phyloP scores from a whole-genome alignment of 108 stramenopile genomes.

The Fragilaria radians region DNA sequence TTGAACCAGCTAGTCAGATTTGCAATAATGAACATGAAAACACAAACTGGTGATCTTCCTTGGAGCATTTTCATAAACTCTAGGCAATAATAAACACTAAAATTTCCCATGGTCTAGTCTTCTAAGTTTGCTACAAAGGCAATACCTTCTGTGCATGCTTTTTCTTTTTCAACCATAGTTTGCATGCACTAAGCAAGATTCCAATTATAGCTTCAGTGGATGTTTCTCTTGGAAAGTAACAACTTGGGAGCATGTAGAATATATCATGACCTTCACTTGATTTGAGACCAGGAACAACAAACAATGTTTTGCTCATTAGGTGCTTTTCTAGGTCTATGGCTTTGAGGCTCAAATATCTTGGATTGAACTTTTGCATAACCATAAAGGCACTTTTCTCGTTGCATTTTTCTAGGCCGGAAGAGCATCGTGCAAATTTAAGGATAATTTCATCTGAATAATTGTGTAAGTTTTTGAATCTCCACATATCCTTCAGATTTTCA shows the following conservation, averaged over 20 bases:
- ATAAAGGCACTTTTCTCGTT: slow-evolving; percentile 22
- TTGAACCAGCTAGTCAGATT: slow-evolving; percentile 48
- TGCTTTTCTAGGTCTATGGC: slow-evolving; percentile 21
- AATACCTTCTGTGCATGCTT: slow-evolving; percentile 34
- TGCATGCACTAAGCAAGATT: slow-evolving; percentile 37
- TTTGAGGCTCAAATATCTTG: slow-evolving; percentile 19
- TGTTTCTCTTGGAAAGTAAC: slow-evolving; percentile 32
- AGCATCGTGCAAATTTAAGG: slow-evolving; percentile 40
- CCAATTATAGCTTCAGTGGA: slow-evolving; percentile 32
- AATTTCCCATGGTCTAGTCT: slow-evolving; percentile 37
- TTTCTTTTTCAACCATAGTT: slow-evolving; percentile 33
- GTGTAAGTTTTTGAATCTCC: neutral
- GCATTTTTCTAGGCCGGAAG: slow-evolving; percentile 27
- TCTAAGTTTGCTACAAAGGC: slow-evolving; percentile 46
- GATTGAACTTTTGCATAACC: slow-evolving; percentile 38
- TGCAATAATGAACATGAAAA: slow-evolving; percentile 37
- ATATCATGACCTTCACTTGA: slow-evolving; percentile 29
- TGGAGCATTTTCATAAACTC: slow-evolving; percentile 42
- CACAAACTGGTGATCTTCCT: slow-evolving; percentile 34
- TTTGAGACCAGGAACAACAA: slow-evolving; percentile 35
- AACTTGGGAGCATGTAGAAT: slow-evolving; percentile 40
- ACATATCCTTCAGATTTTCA: slow-evolving; percentile 14
- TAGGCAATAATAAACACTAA: slow-evolving; percentile 24
- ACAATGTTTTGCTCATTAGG: slow-evolving; percentile 21
- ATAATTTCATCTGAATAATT: neutral